Evolutionary conservation across 345 rosid genomes (phyloP).

Genomic region (Capsella bursapastoris): DNA sequence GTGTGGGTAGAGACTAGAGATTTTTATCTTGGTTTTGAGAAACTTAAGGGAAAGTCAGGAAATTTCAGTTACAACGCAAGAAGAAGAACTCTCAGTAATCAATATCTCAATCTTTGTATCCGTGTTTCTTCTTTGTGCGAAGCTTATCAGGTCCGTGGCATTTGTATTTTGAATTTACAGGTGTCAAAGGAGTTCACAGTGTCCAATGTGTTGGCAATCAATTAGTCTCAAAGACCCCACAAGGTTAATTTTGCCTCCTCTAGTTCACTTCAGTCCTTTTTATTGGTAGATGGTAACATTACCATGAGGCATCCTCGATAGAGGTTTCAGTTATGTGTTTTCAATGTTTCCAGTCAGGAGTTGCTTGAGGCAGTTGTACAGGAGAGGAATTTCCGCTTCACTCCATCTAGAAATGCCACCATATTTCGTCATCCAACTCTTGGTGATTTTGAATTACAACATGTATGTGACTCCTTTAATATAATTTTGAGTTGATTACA

Average conservation of each 20-base stretch:
- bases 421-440: conserved; percentile 94
- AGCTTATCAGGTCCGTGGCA: conserved; percentile 8
- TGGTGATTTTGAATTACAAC: conserved; percentile 94
- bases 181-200: conserved; percentile 99
- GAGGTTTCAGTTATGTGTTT: conserved; percentile 19
- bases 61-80: neutral
- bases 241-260: conserved; percentile 51
- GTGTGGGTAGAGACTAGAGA: neutral
- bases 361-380: conserved; percentile 86
- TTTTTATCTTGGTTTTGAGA: neutral
- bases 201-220: conserved; percentile 99
- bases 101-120: neutral
- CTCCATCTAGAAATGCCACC: conserved; percentile 77
- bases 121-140: neutral
- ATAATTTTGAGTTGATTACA: conserved; percentile 18
- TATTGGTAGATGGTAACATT: neutral
- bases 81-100: neutral
- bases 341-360: conserved; percentile 69
- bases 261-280: neutral
- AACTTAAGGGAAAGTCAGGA: neutral
- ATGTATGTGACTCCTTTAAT: conserved; percentile 56
- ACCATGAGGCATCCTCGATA: neutral
- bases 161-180: conserved; percentile 42
- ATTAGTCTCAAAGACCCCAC: conserved; percentile 89
- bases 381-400: conserved; percentile 80